Conservation (phyloP, 306 rosid species). For the Sicyos edulis region DNA sequence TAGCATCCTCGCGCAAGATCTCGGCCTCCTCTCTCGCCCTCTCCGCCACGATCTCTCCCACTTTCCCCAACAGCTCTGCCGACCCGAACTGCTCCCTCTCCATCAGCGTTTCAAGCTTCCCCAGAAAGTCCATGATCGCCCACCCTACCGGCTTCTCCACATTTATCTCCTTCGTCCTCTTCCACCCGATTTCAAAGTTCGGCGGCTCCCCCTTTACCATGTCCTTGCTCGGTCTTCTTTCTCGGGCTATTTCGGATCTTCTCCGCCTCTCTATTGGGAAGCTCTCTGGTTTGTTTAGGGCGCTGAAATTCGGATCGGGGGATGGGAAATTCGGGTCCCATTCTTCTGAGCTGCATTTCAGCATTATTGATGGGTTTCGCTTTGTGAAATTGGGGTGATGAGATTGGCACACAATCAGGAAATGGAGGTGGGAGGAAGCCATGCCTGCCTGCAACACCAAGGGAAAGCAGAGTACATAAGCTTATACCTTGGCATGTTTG, state of each 20-base stretch:
- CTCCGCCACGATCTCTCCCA: constrained; percentile 80
- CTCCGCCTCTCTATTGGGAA: constrained; percentile 78
- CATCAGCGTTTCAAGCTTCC: constrained; percentile 70
- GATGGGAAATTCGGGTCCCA: constrained; percentile 37
- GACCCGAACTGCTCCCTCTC: constrained; percentile 65
- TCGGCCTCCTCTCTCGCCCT: constrained; percentile 88
- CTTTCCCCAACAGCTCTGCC: constrained; percentile 57
- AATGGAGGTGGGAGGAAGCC: too few species aligned
- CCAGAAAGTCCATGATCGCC: constrained; percentile 73
- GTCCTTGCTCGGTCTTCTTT: constrained; percentile 31
- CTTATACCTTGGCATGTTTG: too few species aligned
- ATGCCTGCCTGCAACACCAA: too few species aligned
- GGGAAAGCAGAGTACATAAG: too few species aligned
- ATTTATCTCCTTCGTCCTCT: constrained; percentile 70
- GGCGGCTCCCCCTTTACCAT: constrained; percentile 56
- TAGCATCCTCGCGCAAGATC: constrained; percentile 61
- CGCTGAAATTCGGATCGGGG: constrained; percentile 38
- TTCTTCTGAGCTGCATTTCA: constrained; percentile 33
- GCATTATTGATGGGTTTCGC: constrained; percentile 2
- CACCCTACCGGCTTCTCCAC: constrained; percentile 69
- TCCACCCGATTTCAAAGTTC: constrained; percentile 86
- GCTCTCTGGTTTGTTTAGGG: constrained; percentile 53
- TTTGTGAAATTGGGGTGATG: constrained; percentile 23
- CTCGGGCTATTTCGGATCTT: constrained; percentile 58
- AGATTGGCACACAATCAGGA: neutral